Evolutionary conservation across 371 early-diverging fungal genomes (phyloP), one percentile per base, ranked within the genome.

Genomic region (Sporodiniella umbellata): DNA sequence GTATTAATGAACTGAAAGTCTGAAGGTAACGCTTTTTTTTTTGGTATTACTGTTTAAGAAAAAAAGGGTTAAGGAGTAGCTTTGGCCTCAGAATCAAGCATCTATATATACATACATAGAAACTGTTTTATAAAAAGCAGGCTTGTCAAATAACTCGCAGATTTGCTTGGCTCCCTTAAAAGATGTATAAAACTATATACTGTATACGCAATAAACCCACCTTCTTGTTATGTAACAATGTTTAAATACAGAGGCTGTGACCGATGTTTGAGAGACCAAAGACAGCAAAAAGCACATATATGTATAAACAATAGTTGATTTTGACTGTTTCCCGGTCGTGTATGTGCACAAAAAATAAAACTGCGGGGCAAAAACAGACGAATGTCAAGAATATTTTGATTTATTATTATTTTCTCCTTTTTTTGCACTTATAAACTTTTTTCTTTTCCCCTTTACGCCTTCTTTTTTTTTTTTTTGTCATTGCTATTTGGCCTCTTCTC

Each of bases 311-410:
- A n/a, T n/a, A n/a, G n/a, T n/a, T n/a, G n/a, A n/a, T n/a, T n/a
- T n/a, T n/a, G n/a, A n/a, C n/a, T n/a, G n/a, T n/a, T n/a, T n/a
- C n/a, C n/a, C n/a, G n/a, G n/a, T n/a, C n/a, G n/a, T n/a, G n/a
- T n/a, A n/a, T n/a, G n/a, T n/a, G n/a, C n/a, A n/a, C n/a, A n/a
- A 38, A 17, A 38, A 49, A 26, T 39, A 49, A 23, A 38, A 28
- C 23, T 37, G 8, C 26, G 49, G 49, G 38, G 38, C 4, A 15
- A 18, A 18, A 38, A 15, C 4, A 38, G 6, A 15, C n/a, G n/a
- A n/a, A n/a, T n/a, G n/a, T n/a, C n/a, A 28, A 28, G 7, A 28
- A 47, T 4, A 28, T 7, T 28, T 28, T 28, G 30, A 10, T 28
- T 28, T 28, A 7, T 28, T 28, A 7, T 28, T 22, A 15, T 8